Evolutionary conservation across 2,329 filamentous ascomycete species (phyloP).

Genomic region (Colletotrichum aenigma): DNA sequence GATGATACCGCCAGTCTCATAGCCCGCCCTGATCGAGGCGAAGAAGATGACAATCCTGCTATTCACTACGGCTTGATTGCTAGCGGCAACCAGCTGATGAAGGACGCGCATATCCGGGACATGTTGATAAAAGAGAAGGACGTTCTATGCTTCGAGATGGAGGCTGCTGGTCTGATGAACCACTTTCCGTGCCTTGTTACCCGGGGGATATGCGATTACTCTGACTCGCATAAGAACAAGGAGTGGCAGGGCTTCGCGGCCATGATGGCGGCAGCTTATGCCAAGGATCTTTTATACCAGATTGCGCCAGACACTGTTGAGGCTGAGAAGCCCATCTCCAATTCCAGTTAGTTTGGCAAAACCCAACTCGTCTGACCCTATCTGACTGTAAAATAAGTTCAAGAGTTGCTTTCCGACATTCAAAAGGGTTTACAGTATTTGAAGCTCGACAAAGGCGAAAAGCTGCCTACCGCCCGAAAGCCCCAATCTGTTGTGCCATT

Average conservation of each 20-base stretch:
- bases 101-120: not conserved
- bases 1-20: not conserved
- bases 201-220: not conserved
- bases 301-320: not conserved
- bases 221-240: not conserved
- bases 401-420: too few species aligned
- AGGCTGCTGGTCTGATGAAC: not conserved
- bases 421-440: too few species aligned
- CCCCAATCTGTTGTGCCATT: slow-evolving; percentile 5
- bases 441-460: too few species aligned
- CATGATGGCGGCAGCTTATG: not conserved
- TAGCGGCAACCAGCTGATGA: not conserved
- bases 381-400: not conserved
- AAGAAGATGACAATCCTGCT: not conserved
- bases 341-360: not conserved
- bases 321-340: not conserved
- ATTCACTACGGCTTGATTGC: not conserved
- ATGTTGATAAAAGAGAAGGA: not conserved
- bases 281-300: not conserved
- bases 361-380: not conserved
- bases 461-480: too few species aligned
- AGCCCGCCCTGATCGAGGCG: not conserved
- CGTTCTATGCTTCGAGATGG: not conserved
- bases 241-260: not conserved
- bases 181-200: not conserved